Conservation (phyloP, 2,329 filamentous ascomycete genomes). For the Paraconiothyrium sp. region DNA sequence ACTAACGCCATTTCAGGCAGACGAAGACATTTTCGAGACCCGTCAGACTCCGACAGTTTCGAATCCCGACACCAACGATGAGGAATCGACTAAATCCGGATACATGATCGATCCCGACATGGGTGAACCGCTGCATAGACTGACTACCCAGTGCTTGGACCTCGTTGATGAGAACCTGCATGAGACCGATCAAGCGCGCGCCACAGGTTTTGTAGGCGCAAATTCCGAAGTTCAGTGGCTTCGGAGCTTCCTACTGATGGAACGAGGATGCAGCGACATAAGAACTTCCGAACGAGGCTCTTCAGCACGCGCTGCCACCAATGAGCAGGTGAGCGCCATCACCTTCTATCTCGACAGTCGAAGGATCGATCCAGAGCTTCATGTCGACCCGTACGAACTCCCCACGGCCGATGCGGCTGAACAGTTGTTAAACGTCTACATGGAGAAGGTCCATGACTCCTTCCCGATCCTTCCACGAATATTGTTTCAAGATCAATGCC, state of each 20-base stretch:
- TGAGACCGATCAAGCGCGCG: constrained; percentile 32
- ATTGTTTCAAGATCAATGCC: constrained; percentile 47
- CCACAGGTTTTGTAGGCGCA: constrained; percentile 47
- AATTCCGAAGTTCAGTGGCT: constrained; percentile 47
- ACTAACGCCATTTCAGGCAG: constrained; percentile 33
- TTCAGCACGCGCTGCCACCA: constrained; percentile 9
- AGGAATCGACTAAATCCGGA: constrained; percentile 23
- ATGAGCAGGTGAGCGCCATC: constrained; percentile 42
- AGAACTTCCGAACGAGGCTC: constrained; percentile 17
- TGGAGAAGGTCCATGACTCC: constrained; percentile 50
- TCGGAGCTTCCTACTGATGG: constrained; percentile 34
- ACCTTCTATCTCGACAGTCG: constrained; percentile 48
- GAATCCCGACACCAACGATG: constrained; percentile 30
- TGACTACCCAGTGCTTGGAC: constrained; percentile 32
- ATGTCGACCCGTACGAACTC: constrained; percentile 43
- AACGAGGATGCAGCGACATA: constrained; percentile 26
- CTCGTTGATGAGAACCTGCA: constrained; percentile 42
- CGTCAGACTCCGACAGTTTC: constrained; percentile 26
- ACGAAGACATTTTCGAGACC: constrained; percentile 36
- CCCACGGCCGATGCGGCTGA: constrained; percentile 45
- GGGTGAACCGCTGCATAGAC: constrained; percentile 23
- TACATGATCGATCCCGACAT: constrained; percentile 18
- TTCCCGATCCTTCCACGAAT: constrained; percentile 50
- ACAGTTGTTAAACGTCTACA: constrained; percentile 47
- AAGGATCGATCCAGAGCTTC: constrained; percentile 32